These are phyloP conservation scores for Lactifluus volemus DNA, from an alignment of 768 basidiomycete species.

Conservation along the genomic window DNA sequence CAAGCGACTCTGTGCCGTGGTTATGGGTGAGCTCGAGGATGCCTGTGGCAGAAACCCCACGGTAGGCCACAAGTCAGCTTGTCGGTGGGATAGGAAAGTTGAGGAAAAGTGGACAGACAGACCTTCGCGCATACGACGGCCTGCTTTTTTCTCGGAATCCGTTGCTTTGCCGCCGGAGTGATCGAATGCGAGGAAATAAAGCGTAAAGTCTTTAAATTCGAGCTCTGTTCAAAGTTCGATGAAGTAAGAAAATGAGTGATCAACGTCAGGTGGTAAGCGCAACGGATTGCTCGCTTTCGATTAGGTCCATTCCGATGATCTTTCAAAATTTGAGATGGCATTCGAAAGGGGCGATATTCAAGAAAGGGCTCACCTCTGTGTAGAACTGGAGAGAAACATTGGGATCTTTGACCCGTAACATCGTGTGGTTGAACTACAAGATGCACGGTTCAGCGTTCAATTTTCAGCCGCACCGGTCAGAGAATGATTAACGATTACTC, in stretches of 20 bases:
- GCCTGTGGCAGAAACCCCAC: conserved; percentile 30
- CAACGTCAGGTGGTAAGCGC: neutral
- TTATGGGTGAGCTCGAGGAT: conserved; percentile 83
- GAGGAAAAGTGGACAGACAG: neutral
- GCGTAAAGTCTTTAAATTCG: conserved; percentile 53
- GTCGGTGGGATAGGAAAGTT: neutral
- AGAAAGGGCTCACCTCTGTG: conserved; percentile 41
- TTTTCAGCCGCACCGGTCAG: neutral
- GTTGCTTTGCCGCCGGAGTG: conserved; percentile 42
- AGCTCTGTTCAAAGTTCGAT: conserved; percentile 32
- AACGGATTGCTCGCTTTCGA: conserved; percentile 20
- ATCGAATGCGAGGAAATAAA: conserved; percentile 84
- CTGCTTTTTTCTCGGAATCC: conserved; percentile 42
- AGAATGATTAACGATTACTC: neutral
- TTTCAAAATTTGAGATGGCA: conserved; percentile 1
- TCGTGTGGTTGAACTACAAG: conserved; percentile 72
- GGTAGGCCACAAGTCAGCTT: neutral
- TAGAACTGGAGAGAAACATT: conserved; percentile 77
- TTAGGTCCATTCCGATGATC: conserved; percentile 28
- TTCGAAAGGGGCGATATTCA: neutral
- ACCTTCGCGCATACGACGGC: conserved; percentile 62
- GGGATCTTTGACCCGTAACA: conserved; percentile 85
- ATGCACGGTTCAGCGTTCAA: neutral
- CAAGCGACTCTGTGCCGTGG: conserved; percentile 82
- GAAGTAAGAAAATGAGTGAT: neutral